Evolutionary conservation across 345 rosid genomes (phyloP).

Genomic region (Tarenaya hassleriana): DNA sequence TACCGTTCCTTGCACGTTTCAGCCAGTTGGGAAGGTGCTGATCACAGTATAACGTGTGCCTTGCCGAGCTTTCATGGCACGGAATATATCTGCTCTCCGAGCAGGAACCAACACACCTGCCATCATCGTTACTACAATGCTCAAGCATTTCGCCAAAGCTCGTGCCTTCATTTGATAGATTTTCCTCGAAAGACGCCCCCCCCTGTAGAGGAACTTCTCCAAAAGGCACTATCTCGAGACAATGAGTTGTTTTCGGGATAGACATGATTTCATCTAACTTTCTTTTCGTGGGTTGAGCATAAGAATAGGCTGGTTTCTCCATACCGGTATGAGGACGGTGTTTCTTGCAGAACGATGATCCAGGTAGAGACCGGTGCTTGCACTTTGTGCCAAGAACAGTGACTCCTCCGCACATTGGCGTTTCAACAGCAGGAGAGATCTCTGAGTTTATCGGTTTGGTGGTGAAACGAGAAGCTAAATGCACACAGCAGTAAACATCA

Average conservation of each 20-base stretch:
- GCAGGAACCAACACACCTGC: conserved; percentile 59
- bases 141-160: conserved; percentile 41
- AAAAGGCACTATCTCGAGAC: conserved; percentile 43
- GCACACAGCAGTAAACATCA: conserved; percentile 95
- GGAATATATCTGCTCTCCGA: conserved; percentile 36
- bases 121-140: conserved; percentile 39
- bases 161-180: conserved; percentile 33
- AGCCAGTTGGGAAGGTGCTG: conserved; percentile 98
- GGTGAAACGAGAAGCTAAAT: conserved; percentile 86
- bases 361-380: conserved; percentile 88
- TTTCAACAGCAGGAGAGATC: conserved; percentile 44
- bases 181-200: conserved; percentile 33
- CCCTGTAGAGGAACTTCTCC: conserved; percentile 45
- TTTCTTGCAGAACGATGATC: conserved; percentile 77
- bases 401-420: conserved; percentile 83
- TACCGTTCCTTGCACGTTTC: conserved; percentile 97
- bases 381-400: conserved; percentile 95
- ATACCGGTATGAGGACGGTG: conserved; percentile 60
- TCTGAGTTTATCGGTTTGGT: conserved; percentile 53
- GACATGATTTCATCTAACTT: conserved; percentile 42
- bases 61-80: conserved; percentile 65
- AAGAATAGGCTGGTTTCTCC: conserved; percentile 22
- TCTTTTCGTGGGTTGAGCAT: conserved; percentile 42
- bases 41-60: conserved; percentile 77
- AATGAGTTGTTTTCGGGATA: conserved; percentile 33